Percentiles rank a stretch among this genome's conserved stretches.
Conservation (phyloP, 768 basidiomycete species). For the Suillus subluteus region DNA sequence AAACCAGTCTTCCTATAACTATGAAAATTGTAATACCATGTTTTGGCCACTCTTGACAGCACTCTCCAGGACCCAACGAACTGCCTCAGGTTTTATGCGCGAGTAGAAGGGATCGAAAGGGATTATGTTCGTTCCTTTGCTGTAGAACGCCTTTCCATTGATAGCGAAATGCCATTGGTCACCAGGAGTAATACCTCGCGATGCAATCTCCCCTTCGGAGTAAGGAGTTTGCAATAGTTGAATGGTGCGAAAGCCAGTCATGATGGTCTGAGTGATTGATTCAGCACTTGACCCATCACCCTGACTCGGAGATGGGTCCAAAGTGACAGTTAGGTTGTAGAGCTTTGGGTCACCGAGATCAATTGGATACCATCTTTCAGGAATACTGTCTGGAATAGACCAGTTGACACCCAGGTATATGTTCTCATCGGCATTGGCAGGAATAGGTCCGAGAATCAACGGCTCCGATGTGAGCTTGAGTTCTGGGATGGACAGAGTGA, state of each 20-base stretch:
- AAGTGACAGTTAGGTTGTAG: slow-evolving; percentile 51
- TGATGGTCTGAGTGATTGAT: slow-evolving; percentile 43
- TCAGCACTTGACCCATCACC: slow-evolving; percentile 17
- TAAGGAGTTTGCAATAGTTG: slow-evolving; percentile 54
- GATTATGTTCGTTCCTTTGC: slow-evolving; percentile 59
- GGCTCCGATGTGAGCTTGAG: slow-evolving; percentile 43
- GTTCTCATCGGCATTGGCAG: slow-evolving; percentile 29
- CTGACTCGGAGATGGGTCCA: slow-evolving; percentile 31
- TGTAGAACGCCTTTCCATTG: slow-evolving; percentile 60
- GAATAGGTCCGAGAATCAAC: slow-evolving; percentile 23
- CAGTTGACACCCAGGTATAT: slow-evolving; percentile 48
- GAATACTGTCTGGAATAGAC: slow-evolving; percentile 48
- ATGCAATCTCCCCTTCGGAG: slow-evolving; percentile 44
- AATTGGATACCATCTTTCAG: slow-evolving; percentile 57
- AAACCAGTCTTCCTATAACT: background rate
- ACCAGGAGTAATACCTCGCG: slow-evolving; percentile 57
- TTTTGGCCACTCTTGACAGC: slow-evolving; percentile 59
- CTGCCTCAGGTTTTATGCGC: slow-evolving; percentile 50
- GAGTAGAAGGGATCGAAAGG: slow-evolving; percentile 66
- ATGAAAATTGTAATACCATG: slow-evolving; percentile 44
- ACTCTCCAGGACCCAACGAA: slow-evolving; percentile 60
- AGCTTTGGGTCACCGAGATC: slow-evolving; percentile 58
- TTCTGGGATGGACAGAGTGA: slow-evolving; percentile 52
- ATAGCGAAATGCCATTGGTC: slow-evolving; percentile 66
- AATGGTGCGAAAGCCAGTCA: slow-evolving; percentile 64